phyloP scores from a whole-genome alignment of 805 yeast genomes.

The Myxozyma geophila region DNA sequence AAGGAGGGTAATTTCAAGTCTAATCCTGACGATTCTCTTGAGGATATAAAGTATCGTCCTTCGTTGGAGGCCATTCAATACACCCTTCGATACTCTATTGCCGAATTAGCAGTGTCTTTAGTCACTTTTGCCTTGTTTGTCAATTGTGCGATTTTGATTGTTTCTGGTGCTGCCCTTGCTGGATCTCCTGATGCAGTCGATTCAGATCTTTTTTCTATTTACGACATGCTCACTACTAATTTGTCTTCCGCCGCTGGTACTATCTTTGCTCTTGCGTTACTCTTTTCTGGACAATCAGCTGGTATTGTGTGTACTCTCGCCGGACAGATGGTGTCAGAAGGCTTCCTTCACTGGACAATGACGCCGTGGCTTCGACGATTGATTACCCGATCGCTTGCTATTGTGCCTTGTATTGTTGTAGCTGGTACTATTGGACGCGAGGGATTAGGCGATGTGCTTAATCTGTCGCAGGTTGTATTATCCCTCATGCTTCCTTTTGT shows the following conservation, averaged over 20 bases:
- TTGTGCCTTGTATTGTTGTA: slow-evolving; percentile 78
- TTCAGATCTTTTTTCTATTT: slow-evolving; percentile 83
- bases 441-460: slow-evolving; percentile 74
- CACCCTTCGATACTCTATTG: slow-evolving; percentile 70
- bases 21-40: slow-evolving; percentile 41
- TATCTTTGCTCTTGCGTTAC: slow-evolving; percentile 79
- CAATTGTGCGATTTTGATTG: slow-evolving; percentile 79
- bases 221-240: slow-evolving; percentile 60
- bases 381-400: slow-evolving; percentile 75
- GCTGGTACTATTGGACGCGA: slow-evolving; percentile 71
- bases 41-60: slow-evolving; percentile 59
- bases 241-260: slow-evolving; percentile 82
- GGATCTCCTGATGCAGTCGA: slow-evolving; percentile 65
- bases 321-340: slow-evolving; percentile 91
- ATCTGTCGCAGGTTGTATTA: slow-evolving; percentile 83
- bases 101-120: slow-evolving; percentile 71
- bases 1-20: slow-evolving; percentile 62
- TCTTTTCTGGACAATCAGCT: slow-evolving; percentile 87
- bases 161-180: slow-evolving; percentile 78
- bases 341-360: slow-evolving; percentile 80
- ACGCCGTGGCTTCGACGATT: slow-evolving; percentile 81
- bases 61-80: slow-evolving; percentile 71
- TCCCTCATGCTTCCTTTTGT: slow-evolving; percentile 82
- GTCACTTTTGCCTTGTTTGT: slow-evolving; percentile 84
- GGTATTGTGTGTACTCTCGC: slow-evolving; percentile 90